Percentiles rank a stretch among this genome's conserved stretches.
Conservation (phyloP, 2,329 filamentous ascomycete genomes). For the Botrytis porri region DNA sequence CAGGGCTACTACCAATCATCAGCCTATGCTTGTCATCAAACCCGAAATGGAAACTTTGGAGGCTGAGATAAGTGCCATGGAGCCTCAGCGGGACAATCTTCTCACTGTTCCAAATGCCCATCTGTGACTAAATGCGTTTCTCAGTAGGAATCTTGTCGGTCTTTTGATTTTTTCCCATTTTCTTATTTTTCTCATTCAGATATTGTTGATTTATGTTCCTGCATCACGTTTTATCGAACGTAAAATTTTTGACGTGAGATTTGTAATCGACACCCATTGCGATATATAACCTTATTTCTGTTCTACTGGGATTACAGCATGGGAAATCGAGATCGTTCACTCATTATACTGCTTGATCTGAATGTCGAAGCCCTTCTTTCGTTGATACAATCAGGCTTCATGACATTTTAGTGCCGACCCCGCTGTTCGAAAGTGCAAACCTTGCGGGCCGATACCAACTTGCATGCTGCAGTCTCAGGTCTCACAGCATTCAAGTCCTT, state of each 20-base stretch:
- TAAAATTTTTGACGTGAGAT: background rate
- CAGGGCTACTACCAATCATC: background rate
- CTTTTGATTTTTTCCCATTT: background rate
- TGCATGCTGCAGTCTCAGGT: conserved; percentile 1
- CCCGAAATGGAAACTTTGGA: conserved; percentile 21
- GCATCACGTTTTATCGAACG: background rate
- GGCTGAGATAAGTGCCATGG: conserved; percentile 22
- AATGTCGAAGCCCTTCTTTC: background rate
- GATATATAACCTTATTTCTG: background rate
- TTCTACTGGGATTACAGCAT: background rate
- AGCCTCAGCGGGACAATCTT: conserved; percentile 7
- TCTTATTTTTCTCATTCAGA: background rate
- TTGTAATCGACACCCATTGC: background rate
- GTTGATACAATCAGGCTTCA: background rate
- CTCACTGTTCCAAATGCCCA: background rate
- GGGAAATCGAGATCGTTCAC: background rate
- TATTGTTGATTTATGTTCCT: background rate
- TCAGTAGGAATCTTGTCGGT: background rate
- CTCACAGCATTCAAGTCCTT: conserved; percentile 6
- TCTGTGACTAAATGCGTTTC: conserved; percentile 18
- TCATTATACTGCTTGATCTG: background rate
- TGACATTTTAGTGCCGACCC: background rate
- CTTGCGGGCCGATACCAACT: conserved; percentile 3
- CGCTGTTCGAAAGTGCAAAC: background rate
- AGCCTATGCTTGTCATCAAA: background rate